These are phyloP conservation scores for Tetrahymena borealis DNA, from an alignment of 73 alveolate species.

Conservation along the genomic window DNA sequence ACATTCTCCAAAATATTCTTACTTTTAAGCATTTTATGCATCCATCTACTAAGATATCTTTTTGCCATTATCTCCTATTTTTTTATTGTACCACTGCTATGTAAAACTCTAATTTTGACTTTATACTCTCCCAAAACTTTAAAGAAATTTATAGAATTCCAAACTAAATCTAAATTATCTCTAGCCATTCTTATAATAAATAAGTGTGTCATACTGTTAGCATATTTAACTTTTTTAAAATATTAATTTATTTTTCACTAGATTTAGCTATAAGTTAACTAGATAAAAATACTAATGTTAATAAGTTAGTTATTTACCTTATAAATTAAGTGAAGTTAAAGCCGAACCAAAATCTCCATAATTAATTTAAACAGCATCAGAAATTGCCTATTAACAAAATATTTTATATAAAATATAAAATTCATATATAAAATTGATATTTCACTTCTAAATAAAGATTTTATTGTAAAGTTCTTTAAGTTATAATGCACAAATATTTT, in stretches of 20 bases:
- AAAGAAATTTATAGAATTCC: conserved; percentile 12
- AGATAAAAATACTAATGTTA: no score
- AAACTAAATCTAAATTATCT: conserved; percentile 17
- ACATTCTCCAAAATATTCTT: neutral
- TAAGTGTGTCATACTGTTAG: neutral
- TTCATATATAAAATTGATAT: no score
- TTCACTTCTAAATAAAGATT: no score
- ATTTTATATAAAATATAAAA: no score
- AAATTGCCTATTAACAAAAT: neutral
- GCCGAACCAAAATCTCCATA: conserved; percentile 35
- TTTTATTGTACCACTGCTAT: conserved; percentile 32
- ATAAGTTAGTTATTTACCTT: neutral
- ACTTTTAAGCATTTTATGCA: conserved; percentile 17
- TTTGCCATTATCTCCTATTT: conserved; percentile 31
- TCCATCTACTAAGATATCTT: conserved; percentile 26
- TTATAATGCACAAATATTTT: no score
- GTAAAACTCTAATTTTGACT: conserved; percentile 21
- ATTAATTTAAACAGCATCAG: neutral
- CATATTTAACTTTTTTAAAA: conserved; percentile 2
- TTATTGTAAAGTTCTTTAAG: no score
- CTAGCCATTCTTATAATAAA: conserved; percentile 35
- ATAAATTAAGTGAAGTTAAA: neutral
- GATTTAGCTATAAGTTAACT: no score
- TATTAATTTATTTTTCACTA: no score
- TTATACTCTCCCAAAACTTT: neutral